Percentiles rank a stretch among this genome's conserved stretches.
These are phyloP conservation scores for Citrus sp. DNA, from an alignment of 345 rosid genomes.

Conservation along the genomic window DNA sequence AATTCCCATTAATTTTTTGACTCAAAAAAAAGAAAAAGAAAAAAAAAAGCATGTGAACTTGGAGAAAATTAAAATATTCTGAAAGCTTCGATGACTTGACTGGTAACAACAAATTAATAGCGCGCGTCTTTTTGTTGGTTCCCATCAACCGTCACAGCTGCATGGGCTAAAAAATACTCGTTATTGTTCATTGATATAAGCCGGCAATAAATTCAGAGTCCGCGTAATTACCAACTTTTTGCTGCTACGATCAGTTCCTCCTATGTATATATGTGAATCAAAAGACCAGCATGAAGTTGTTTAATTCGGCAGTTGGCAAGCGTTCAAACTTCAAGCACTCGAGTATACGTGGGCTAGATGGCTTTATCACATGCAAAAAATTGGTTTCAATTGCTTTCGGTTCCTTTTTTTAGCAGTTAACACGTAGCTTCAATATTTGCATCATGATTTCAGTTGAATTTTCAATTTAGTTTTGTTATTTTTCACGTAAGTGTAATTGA, in stretches of 20 bases:
- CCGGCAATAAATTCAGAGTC: background rate
- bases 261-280: background rate
- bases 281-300: background rate
- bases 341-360: background rate
- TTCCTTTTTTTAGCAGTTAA: background rate
- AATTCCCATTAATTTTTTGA: background rate
- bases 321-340: background rate
- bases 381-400: constrained; percentile 5
- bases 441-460: background rate
- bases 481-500: background rate
- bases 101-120: background rate
- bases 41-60: background rate
- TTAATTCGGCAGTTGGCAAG: background rate
- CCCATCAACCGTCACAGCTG: background rate
- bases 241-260: background rate
- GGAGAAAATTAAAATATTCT: too few relatives aligned
- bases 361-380: constrained; percentile 8
- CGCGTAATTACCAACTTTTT: background rate
- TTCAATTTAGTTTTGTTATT: too few relatives aligned
- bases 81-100: background rate
- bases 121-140: background rate
- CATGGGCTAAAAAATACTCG: background rate
- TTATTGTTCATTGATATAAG: background rate
- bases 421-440: too few relatives aligned
- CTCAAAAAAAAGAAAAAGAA: background rate